Conservation (phyloP, 2,329 filamentous ascomycete genomes). For the Colletotrichum abscissum region DNA sequence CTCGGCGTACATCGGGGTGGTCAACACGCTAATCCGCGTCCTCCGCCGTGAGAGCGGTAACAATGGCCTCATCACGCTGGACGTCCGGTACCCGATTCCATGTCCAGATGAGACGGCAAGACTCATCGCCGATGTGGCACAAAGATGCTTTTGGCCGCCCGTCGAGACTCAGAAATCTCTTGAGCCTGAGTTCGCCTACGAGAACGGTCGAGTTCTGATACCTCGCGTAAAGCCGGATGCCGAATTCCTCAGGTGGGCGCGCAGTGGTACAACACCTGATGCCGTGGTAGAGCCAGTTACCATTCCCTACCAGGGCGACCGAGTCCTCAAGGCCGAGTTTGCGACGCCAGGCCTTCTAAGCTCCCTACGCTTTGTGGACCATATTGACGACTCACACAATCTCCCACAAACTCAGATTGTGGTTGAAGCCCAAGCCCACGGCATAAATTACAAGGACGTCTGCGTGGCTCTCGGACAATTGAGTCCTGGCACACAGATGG, state of each 20-base stretch:
- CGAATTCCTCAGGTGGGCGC: slow-evolving; percentile 8
- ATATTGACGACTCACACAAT: slow-evolving; percentile 7
- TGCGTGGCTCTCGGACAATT: slow-evolving; percentile 40
- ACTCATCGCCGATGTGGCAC: background rate
- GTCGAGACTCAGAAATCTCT: background rate
- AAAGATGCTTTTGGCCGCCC: background rate
- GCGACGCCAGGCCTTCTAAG: slow-evolving; percentile 28
- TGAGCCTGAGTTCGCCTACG: slow-evolving; percentile 2
- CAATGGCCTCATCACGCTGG: too few species aligned
- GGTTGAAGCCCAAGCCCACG: slow-evolving; percentile 35
- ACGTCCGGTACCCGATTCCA: too few species aligned
- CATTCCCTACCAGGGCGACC: slow-evolving; percentile 5
- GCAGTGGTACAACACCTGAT: background rate
- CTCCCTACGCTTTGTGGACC: slow-evolving; percentile 32
- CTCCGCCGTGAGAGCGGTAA: too few species aligned
- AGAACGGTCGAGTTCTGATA: background rate
- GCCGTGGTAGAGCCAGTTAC: background rate
- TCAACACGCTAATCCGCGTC: too few species aligned
- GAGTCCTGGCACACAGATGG: slow-evolving; percentile 36
- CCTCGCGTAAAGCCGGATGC: slow-evolving; percentile 4
- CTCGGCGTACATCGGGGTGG: too few species aligned
- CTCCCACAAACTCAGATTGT: slow-evolving; percentile 38
- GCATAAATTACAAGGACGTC: slow-evolving; percentile 41
- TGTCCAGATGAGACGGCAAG: background rate
- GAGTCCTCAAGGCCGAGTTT: slow-evolving; percentile 32